Base-by-base conservation (phyloP, 1,284 basidiomycete genomes). In the Omphalotus olearius region DNA sequence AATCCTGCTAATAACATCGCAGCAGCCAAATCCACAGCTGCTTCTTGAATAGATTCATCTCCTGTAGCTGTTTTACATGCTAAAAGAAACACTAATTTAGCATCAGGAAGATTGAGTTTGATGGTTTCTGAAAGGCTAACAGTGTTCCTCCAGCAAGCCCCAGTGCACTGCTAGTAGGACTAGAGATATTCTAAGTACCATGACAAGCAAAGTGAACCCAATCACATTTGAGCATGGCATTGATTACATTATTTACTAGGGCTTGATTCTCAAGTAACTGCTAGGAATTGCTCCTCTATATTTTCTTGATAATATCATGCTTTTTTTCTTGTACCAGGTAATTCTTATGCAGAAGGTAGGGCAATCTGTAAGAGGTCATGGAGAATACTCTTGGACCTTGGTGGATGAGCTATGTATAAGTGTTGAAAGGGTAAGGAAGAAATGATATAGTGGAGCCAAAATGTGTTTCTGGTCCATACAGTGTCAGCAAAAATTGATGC, bases 11-110 rank as follows among this genome's bases (percentile, higher is more conserved):
- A 6, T n/a, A 51, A 33, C 50, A 51, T 51, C 11, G 43, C 50
- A 14, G 50, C 50, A 13, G 50, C 42, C 11, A 51, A 43, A 46
- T 51, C 43, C 1, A 51, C 43, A 33, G 43, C 43, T 41, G 45
- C 50, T 38, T 51, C 50, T 2, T 30, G 36, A 6, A 51, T 42
- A 6, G 25, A 14, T 17, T 17, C 28, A 35, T 51, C 43, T 3
- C 50, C 50, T 45, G 36, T 38, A 4, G 50, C 50, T 35, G 48
- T 50, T 18, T 43, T n/a, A 23, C 48, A 50, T 20, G 48, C 48
- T 5, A 40, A 50, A 16, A 51, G 36, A 18, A 45, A 33, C 4
- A 43, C 50, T 11, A 51, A 23, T 28, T 51, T 36, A 9, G 28
- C 44, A 26, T 46, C 7, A 6, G 25, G 14, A 6, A 50, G 40